Percentiles rank a stretch among this genome's conserved stretches.
Conservation (phyloP, 495 filamentous ascomycete species). For the Neurospora intermedia region DNA sequence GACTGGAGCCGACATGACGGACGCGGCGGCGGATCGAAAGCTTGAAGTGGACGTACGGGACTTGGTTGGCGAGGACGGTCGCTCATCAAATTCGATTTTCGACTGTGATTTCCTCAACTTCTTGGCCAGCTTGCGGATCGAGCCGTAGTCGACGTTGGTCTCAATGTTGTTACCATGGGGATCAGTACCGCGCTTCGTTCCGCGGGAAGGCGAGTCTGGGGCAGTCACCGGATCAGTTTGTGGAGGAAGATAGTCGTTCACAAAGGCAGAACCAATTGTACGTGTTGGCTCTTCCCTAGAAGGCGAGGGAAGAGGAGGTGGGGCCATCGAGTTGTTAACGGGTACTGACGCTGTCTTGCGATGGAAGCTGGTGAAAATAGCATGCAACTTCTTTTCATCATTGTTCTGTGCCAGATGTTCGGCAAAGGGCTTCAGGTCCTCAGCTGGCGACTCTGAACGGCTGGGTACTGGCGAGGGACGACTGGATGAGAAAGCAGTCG, state of each 20-base stretch:
- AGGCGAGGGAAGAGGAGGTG: neutral
- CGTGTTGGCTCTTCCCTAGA: neutral
- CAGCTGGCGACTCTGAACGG: neutral
- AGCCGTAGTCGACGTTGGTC: slow-evolving; percentile 7
- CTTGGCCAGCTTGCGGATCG: slow-evolving; percentile 26
- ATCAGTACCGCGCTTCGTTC: slow-evolving; percentile 19
- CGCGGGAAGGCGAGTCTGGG: slow-evolving; percentile 3
- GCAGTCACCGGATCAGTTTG: neutral
- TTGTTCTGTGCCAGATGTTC: slow-evolving; percentile 2
- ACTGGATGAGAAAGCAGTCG: slow-evolving; percentile 3
- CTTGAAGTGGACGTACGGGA: slow-evolving; percentile 8
- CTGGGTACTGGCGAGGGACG: neutral
- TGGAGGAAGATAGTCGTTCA: neutral
- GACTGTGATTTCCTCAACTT: slow-evolving; percentile 22
- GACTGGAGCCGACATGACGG: neutral
- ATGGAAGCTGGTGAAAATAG: neutral
- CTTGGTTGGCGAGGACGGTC: neutral
- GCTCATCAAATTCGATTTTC: neutral
- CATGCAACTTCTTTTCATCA: neutral
- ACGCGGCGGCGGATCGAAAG: neutral
- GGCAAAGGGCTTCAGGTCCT: neutral
- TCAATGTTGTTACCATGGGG: slow-evolving; percentile 2
- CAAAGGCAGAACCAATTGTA: neutral
- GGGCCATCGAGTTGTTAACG: neutral
- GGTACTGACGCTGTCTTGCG: neutral